Evolutionary conservation across 176 grass and related monocot genomes (phyloP), one percentile per base, ranked within the genome.

Genomic region (Carex myosuroides): DNA sequence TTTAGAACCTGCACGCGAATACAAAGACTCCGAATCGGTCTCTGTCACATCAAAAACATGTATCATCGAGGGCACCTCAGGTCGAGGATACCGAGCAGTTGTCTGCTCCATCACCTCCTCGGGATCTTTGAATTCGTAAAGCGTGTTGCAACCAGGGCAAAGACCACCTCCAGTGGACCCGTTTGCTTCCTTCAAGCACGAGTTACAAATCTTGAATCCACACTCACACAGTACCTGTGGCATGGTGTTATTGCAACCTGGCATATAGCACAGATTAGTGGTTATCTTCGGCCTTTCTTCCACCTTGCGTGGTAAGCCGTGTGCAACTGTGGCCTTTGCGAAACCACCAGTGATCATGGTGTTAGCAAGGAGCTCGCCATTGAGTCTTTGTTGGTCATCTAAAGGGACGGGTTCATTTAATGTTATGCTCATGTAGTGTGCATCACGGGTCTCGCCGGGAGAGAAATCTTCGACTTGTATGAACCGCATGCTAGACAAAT

Each of bases 181-280:
- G 0, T 18, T 78, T 55, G 73, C 73, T 78, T 78, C 73, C 14
- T 56, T 78, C 9, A 78, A 78, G 50, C 73, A 78, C 7, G 73
- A 78, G 26, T 32, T 57, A 57, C 73, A 78, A 78, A 78, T 78
- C 24, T 78, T 78, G 48, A 78, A 78, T 13, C 73, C 73, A 14
- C 73, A 78, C 50, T 55, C 73, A 18, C 73, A 78, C 1, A 24
- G 73, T 78, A n/a, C 48, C 52, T 55, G 52, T 26, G 73, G 73
- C 5, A 26, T 57, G 21, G 29, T 26, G 13, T 78, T 78, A 35
- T 78, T 78, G 52, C 73, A 78, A 56, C 26, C 73, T 17, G 73
- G 73, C 73, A 78, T 32, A 55, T 78, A 78, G 48, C 73, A 78
- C 1, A 57, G 7, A 17, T 78, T 50, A 0, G 24, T 52, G 3